Base-by-base conservation (phyloP, 441 rosid genomes). In the Adansonia grandidieri region DNA sequence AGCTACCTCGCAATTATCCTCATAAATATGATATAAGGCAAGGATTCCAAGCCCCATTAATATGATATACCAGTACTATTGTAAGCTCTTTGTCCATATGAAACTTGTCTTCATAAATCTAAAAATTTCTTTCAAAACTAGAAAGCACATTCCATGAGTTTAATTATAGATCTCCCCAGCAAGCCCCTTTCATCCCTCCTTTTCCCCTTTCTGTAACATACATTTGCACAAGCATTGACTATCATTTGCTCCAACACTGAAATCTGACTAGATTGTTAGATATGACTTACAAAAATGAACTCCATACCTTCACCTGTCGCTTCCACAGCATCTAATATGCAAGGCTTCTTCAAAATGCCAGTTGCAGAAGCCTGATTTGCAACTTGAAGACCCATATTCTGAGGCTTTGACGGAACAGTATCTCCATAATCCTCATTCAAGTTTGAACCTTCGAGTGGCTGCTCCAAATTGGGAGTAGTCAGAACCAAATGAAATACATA, bases 361-460 rank as follows among this genome's bases (percentile, higher is more conserved):
- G 83, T 69, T 68, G 77, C 79, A 81, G 84, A 84, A 71, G 76
- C 82, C 79, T 89, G 87, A 77, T 83, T 85, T 84, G 82, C 81
- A 70, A 69, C 80, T 75, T 80, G 89, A 78, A 78, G 81, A 83
- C 82, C 84, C 83, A 71, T 71, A 78, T 80, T 80, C 47, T 75
- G 91, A 79, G 90, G 90, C 84, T 80, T 89, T 53, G 98, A 81
- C 60, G 92, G 98, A 84, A 95, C 92, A 45, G 98, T 92, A 85
- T 89, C 88, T 75, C 97, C 97, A 79, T 87, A 83, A 44, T 87
- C 93, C 14, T 92, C 95, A 80, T 89, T 89, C 80, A 87, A 79
- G 66, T 87, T 85, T 76, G 86, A 87, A 79, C 80, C 88, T 79
- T 51, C 86, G 17, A 86, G 81, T 84, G 89, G 86, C 99, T 93